A percentile compares a stretch with the other conserved stretches of the same genome.
These are phyloP conservation scores for Emiliania huxleyi DNA, from an alignment of 78 protist genomes.

Conservation along the genomic window DNA sequence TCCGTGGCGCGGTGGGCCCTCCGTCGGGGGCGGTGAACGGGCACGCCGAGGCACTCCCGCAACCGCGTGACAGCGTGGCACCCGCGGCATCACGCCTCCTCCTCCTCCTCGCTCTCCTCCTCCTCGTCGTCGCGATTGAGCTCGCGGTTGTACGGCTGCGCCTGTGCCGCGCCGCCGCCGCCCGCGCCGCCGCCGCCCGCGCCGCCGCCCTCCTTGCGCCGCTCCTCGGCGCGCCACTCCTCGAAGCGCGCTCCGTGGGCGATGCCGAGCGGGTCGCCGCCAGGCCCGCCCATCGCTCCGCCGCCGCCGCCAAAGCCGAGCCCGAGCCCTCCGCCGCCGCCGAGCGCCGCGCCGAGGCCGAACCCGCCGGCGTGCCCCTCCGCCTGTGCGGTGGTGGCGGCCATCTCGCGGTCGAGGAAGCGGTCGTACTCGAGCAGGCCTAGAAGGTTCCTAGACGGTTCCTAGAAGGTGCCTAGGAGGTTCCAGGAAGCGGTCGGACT, in stretches of 20 bases:
- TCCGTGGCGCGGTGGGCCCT: too few relatives aligned
- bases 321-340: not conserved
- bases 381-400: not conserved
- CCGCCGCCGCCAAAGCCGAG: not conserved
- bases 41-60: too few relatives aligned
- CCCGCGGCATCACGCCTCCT: too few relatives aligned
- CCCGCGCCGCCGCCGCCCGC: not conserved
- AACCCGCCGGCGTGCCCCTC: not conserved
- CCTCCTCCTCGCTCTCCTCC: not conserved
- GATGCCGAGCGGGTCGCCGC: not conserved
- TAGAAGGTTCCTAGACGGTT: too few relatives aligned
- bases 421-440: not conserved
- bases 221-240: not conserved
- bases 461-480: too few relatives aligned
- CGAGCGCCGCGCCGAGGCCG: not conserved
- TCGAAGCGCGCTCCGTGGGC: not conserved
- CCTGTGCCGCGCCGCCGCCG: not conserved
- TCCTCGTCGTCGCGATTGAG: not conserved
- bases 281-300: not conserved
- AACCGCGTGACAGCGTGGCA: too few relatives aligned
- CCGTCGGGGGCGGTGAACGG: too few relatives aligned
- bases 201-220: too few relatives aligned
- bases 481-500: too few relatives aligned
- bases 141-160: not conserved
- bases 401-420: not conserved